Conservation (phyloP, 192 early-diverging fungal genomes). For the Gamsiella multidivaricata region DNA sequence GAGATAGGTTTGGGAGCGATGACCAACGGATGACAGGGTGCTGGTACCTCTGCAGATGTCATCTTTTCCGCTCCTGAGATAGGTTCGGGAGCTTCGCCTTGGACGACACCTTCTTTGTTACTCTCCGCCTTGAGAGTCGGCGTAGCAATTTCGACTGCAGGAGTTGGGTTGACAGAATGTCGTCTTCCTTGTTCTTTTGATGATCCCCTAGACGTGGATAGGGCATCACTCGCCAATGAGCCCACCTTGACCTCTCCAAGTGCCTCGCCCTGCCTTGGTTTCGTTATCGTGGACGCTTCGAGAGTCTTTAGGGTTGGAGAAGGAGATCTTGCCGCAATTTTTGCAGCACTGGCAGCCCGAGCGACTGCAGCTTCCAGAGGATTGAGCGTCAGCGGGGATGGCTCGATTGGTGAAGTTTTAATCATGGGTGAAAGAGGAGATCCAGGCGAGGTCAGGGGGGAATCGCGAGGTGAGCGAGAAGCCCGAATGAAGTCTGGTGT, state of each 20-base stretch:
- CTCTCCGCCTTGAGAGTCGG: no score
- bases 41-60: neutral
- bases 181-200: no score
- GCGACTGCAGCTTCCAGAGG: slow-evolving; percentile 36
- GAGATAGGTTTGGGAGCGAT: slow-evolving; percentile 32
- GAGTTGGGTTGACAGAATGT: no score
- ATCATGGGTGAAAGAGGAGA: slow-evolving; percentile 26
- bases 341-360: slow-evolving; percentile 30
- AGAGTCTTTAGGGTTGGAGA: neutral
- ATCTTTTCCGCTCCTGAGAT: neutral
- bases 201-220: no score
- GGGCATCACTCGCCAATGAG: no score
- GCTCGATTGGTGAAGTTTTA: slow-evolving; percentile 16
- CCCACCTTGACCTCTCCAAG: no score
- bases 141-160: no score
- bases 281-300: neutral
- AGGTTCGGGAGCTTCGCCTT: neutral
- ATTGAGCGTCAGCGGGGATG: slow-evolving; percentile 36
- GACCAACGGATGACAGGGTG: neutral
- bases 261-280: neutral
- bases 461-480: slow-evolving; percentile 19
- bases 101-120: no score
- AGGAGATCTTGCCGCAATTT: slow-evolving; percentile 31
- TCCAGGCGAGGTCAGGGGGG: slow-evolving; percentile 24
- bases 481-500: slow-evolving; percentile 34